Evolutionary conservation across 2,329 filamentous ascomycete genomes (phyloP), one percentile per base, ranked within the genome.

Genomic region (Botrytis squamosa): DNA sequence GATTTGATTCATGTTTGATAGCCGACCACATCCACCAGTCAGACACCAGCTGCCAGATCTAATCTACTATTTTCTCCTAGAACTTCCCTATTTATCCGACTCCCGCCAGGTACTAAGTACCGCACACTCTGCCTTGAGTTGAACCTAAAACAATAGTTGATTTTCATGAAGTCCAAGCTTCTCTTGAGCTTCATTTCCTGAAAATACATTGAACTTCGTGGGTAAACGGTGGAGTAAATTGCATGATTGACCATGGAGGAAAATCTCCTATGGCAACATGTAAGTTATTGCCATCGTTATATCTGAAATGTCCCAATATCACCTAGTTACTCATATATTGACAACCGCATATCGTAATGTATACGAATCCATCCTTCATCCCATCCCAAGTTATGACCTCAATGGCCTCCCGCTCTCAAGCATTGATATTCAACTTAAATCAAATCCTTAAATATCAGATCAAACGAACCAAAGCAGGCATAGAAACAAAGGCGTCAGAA

Each of bases 391-490:
- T 52, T 67, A 38, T 46, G 65, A 52, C 25, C 44, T 67, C 65
- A 52, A 52, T 64, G 62, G 3, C 62, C 42, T 29, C 25, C 36
- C 36, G n/a, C n/a, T 44, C n/a, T 44, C 16, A 20, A 46, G 69
- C 69, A 71, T 71, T 49, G 57, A 71, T 71, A 44, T 52, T 40
- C 69, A 44, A 65, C 42, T 52, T 33, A 33, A 65, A 64, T 52
- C 38, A n/a, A 67, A 72, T 72, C 60, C 70, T 72, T 59, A 72
- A 59, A 66, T 63, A 72, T 72, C 62, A 67, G 70, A 72, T 46
- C 62, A 72, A 72, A 57, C 38, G 29, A 55, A 22, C 52, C 36
- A 42, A 33, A 12, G 36, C 33, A 36, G 40, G 36, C 59, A 62
- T 25, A 25, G 60, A 44, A 66, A 57, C 60, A 36, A 66, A 55